phyloP scores from a whole-genome alignment of 805 yeast genomes.

The Wickerhamiella sorbophila region DNA sequence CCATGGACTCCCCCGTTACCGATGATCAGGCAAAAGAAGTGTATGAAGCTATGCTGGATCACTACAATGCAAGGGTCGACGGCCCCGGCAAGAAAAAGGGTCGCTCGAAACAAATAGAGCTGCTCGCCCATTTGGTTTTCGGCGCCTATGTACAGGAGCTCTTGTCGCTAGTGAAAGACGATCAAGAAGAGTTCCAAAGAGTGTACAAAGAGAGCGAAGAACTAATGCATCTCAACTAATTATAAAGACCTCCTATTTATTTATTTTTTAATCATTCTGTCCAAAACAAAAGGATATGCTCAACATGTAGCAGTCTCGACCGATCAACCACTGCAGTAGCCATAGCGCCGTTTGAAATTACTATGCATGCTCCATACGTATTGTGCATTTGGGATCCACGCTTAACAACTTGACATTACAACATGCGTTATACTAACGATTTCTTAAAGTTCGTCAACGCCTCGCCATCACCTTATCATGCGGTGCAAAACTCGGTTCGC shows the following conservation, averaged over 20 bases:
- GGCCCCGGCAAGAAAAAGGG: constrained; percentile 1
- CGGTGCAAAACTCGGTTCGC: constrained; percentile 52
- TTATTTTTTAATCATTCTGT: not conserved
- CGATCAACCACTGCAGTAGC: too few species aligned
- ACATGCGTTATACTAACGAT: not conserved
- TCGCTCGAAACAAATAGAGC: not conserved
- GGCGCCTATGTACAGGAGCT: not conserved
- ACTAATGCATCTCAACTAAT: not conserved
- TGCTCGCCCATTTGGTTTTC: not conserved
- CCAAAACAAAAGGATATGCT: too few species aligned
- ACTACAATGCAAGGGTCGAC: not conserved
- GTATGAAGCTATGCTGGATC: not conserved
- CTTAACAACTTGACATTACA: not conserved
- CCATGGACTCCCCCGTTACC: not conserved
- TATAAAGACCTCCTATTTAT: not conserved
- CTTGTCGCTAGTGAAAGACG: not conserved
- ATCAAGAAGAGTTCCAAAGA: not conserved
- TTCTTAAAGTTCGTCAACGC: constrained; percentile 46
- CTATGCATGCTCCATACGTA: too few species aligned
- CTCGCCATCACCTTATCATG: constrained; percentile 93
- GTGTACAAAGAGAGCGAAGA: not conserved
- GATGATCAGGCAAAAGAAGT: not conserved
- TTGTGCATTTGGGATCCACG: not conserved
- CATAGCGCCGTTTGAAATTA: too few species aligned
- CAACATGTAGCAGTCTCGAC: too few species aligned